phyloP scores from a whole-genome alignment of 2,329 filamentous ascomycete genomes.

The Colletotrichum liriopes region DNA sequence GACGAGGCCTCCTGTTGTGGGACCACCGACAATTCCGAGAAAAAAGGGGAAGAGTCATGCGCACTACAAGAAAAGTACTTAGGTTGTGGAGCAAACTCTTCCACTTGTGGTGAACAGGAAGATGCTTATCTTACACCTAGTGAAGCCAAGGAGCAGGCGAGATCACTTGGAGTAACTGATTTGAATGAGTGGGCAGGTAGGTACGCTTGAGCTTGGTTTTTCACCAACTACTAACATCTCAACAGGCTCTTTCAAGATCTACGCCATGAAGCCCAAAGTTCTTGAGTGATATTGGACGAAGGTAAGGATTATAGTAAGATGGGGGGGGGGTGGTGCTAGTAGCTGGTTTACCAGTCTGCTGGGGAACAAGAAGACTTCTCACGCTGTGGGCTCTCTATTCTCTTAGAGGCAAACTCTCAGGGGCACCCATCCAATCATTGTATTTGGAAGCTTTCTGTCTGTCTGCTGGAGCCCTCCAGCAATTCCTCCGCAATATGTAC shows the following conservation, averaged over 20 bases:
- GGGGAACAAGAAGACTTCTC: background rate
- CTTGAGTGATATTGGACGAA: background rate
- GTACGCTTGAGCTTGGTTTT: constrained; percentile 45
- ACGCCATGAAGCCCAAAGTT: constrained; percentile 59
- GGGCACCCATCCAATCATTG: too few relatives aligned
- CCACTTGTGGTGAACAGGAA: background rate
- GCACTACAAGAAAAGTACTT: background rate
- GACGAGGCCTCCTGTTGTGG: constrained; percentile 45
- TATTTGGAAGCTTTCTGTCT: too few relatives aligned
- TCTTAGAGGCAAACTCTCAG: too few relatives aligned
- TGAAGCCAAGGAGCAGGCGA: constrained; percentile 1
- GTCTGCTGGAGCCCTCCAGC: too few relatives aligned
- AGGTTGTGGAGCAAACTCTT: constrained; percentile 32
- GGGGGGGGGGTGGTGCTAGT: too few relatives aligned
- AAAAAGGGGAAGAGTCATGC: background rate
- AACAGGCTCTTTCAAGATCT: constrained; percentile 65
- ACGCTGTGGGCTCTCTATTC: too few relatives aligned
- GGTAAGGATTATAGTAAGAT: too few relatives aligned
- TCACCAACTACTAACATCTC: constrained; percentile 1
- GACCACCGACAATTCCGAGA: background rate
- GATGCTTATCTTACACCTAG: background rate
- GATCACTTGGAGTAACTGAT: constrained; percentile 53
- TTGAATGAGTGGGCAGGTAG: constrained; percentile 68
- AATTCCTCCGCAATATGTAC: too few relatives aligned
- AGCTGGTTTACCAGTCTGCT: too few relatives aligned